Evolutionary conservation across 192 early-diverging fungal species (phyloP).

Genomic region (Entophlyctis luteolus): DNA sequence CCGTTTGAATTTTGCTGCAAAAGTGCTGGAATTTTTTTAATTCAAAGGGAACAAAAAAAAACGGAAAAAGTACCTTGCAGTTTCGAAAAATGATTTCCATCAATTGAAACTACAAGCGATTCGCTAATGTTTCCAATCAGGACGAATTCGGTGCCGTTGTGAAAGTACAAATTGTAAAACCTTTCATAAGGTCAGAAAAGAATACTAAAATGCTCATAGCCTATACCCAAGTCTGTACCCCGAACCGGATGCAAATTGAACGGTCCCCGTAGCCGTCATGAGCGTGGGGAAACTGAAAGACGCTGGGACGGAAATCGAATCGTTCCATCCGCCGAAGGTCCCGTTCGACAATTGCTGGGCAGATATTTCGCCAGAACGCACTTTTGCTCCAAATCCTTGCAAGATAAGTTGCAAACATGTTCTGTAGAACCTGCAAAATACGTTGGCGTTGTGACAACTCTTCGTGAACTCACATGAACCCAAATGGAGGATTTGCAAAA

Average conservation of each 20-base stretch:
- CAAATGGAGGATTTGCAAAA: neutral
- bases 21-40: no score
- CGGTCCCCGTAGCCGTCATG: neutral
- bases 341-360: neutral
- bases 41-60: no score
- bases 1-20: no score
- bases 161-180: neutral
- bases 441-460: neutral
- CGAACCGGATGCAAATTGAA: neutral
- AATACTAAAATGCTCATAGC: neutral
- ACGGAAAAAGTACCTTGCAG: no score
- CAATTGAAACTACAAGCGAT: neutral
- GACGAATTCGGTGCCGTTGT: neutral
- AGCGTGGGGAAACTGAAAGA: neutral
- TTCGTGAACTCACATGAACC: constrained; percentile 5
- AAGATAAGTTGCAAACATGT: constrained; percentile 6
- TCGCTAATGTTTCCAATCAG: neutral
- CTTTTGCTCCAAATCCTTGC: neutral
- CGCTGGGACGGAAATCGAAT: neutral
- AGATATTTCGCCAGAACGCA: neutral
- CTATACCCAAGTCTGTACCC: neutral
- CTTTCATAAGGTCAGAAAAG: neutral
- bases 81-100: no score
- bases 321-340: neutral
- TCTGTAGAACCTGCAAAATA: neutral